Percentiles rank a stretch among this genome's conserved stretches.
phyloP scores from a whole-genome alignment of 2,329 filamentous ascomycete genomes.

The Dothideomycetidae sp. region DNA sequence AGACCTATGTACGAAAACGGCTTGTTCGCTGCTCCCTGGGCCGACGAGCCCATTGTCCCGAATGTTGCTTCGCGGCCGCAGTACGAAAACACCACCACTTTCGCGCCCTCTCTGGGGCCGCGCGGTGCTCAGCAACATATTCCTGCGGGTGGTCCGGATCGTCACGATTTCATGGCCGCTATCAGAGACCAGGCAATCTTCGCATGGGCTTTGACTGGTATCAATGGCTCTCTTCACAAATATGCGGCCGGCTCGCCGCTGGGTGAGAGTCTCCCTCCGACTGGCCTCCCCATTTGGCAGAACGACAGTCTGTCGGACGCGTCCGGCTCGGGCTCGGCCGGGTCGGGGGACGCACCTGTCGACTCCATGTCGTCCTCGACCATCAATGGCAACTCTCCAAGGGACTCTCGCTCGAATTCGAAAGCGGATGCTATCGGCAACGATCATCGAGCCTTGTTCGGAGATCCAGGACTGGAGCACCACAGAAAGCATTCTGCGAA shows the following conservation, averaged over 20 bases:
- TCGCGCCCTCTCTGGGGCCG: slow-evolving; percentile 25
- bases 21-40: slow-evolving; percentile 71
- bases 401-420: neutral
- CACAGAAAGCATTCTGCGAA: slow-evolving; percentile 12
- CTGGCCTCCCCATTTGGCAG: slow-evolving; percentile 48
- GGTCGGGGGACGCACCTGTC: slow-evolving; percentile 9
- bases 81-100: slow-evolving; percentile 18
- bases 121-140: slow-evolving; percentile 16
- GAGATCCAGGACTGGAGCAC: slow-evolving; percentile 19
- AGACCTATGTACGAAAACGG: slow-evolving; percentile 41
- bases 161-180: slow-evolving; percentile 57
- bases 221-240: slow-evolving; percentile 58
- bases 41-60: slow-evolving; percentile 45
- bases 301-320: slow-evolving; percentile 16
- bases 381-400: slow-evolving; percentile 1
- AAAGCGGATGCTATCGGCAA: slow-evolving; percentile 8
- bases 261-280: slow-evolving; percentile 48
- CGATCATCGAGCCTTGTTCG: slow-evolving; percentile 17
- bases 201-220: slow-evolving; percentile 67
- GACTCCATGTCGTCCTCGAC: slow-evolving; percentile 11
- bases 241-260: slow-evolving; percentile 48
- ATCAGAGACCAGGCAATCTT: slow-evolving; percentile 82
- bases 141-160: slow-evolving; percentile 33
- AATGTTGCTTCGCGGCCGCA: slow-evolving; percentile 24
- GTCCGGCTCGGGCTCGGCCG: slow-evolving; percentile 10